Conservation (phyloP, 1,284 basidiomycete genomes). For the Neolentinus lepideus region DNA sequence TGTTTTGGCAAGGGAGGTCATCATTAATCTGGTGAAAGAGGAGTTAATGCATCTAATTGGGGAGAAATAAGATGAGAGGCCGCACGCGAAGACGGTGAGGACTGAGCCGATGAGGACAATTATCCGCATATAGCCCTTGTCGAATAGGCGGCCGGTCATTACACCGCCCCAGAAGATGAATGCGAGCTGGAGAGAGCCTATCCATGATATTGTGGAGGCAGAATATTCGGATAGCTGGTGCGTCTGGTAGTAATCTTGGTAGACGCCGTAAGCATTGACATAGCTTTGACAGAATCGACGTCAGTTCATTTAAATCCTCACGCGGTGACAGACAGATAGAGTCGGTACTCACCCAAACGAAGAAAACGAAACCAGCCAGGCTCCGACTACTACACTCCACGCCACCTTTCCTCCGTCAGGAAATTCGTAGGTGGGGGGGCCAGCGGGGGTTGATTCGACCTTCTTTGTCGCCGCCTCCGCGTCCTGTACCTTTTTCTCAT, state of each 20-base stretch:
- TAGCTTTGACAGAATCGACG: not conserved
- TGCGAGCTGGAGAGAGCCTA: conserved; percentile 26
- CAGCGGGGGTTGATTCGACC: not conserved
- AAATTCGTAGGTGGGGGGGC: conserved; percentile 1
- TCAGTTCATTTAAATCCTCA: too few relatives aligned
- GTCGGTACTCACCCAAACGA: conserved; percentile 1
- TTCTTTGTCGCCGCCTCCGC: not conserved
- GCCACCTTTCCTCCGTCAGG: conserved; percentile 5
- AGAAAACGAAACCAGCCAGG: conserved; percentile 1
- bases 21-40: conserved; percentile 29
- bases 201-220: conserved; percentile 16
- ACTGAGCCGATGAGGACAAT: conserved; percentile 21
- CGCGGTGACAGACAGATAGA: not conserved
- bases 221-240: not conserved
- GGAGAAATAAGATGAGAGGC: not conserved
- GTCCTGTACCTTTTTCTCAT: not conserved
- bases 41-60: too few relatives aligned
- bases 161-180: conserved; percentile 25
- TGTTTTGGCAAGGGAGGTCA: conserved; percentile 24
- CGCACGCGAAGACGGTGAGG: conserved; percentile 20
- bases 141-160: conserved; percentile 25
- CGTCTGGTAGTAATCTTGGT: conserved; percentile 3
- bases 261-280: conserved; percentile 2
- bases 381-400: conserved; percentile 3
- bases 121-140: conserved; percentile 24